phyloP scores from a whole-genome alignment of 768 basidiomycete species.

The Naematelia aurantialba region DNA sequence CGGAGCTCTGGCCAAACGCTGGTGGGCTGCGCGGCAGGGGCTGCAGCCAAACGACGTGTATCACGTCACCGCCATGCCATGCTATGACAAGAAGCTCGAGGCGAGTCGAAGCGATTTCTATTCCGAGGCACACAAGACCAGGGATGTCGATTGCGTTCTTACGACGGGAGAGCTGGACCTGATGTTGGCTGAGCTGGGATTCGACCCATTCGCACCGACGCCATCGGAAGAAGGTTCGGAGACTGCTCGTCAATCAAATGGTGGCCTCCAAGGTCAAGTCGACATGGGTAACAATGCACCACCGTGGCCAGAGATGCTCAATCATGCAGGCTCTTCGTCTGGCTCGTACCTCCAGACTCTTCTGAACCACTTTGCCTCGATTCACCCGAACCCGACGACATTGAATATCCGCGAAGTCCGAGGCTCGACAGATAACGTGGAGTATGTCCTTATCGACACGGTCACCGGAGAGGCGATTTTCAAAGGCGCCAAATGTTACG shows the following conservation, averaged over 20 bases:
- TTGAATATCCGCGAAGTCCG: slow-evolving; percentile 43
- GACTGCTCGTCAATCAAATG: no score
- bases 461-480: slow-evolving; percentile 66
- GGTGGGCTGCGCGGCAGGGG: slow-evolving; percentile 67
- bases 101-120: slow-evolving; percentile 93
- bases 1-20: slow-evolving; percentile 87
- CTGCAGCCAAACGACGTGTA: slow-evolving; percentile 81
- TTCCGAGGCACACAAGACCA: slow-evolving; percentile 63
- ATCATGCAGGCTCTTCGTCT: slow-evolving; percentile 79
- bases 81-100: slow-evolving; percentile 99
- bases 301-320: slow-evolving; percentile 67
- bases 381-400: slow-evolving; percentile 33
- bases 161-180: slow-evolving; percentile 91
- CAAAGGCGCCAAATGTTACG: slow-evolving; percentile 92
- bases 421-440: slow-evolving; percentile 49
- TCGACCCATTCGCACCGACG: slow-evolving; percentile 66
- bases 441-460: slow-evolving; percentile 51
- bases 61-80: slow-evolving; percentile 97
- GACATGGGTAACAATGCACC: slow-evolving; percentile 9
- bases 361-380: slow-evolving; percentile 57
- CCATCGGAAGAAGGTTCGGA: slow-evolving; percentile 53
- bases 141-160: slow-evolving; percentile 95
- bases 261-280: no score
- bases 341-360: slow-evolving; percentile 87
- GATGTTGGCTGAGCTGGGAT: slow-evolving; percentile 74